Evolutionary conservation across 495 filamentous ascomycete genomes (phyloP), one percentile per base, ranked within the genome.

Genomic region (Xylaria nigripes): DNA sequence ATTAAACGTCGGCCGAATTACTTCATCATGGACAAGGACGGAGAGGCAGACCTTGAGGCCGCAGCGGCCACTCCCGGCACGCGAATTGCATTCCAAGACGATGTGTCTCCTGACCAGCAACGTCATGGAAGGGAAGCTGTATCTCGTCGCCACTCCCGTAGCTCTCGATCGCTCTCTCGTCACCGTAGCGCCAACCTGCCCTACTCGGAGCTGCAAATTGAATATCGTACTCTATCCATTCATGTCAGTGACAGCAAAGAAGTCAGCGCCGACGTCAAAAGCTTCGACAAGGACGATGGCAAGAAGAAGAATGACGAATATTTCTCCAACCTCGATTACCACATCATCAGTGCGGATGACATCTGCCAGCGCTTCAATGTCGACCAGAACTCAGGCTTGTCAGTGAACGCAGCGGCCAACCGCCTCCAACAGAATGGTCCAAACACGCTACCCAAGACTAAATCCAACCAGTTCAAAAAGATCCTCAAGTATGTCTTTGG

Each of bases 201-300:
- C 10, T n/a, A 27, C 43, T 32, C 62, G 18, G 67, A 62, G 7
- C 48, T 76, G 19, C 73, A 68, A 1, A 74, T 75, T 47, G 72
- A 72, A 44, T 78, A 73, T 49, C 74, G 73, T 16, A 72, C 71
- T 6, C 61, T 78, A 23, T 75, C 72, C 8, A 67, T 76, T 45
- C 72, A 75, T 42, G 66, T 77, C 32, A 71, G 72, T 9, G 70
- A 74, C 36, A 40, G 36, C 36, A 40, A 44, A 69, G 72, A 4
- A 63, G 72, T 55, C 34, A 62, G 54, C 38, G 62, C 15, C 36
- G 36, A 40, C 36, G 1, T 40, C 15, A 40, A 40, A 12, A 18
- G 5, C n/a, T 1, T 21, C 21, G 16, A 29, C 45, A 70, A 68
- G 42, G 48, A 62, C 21, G 59, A 63, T 0, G 56, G 69, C 22